Base-by-base conservation (phyloP, 108 stramenopile genomes). In the Skeletonema tropicum region DNA sequence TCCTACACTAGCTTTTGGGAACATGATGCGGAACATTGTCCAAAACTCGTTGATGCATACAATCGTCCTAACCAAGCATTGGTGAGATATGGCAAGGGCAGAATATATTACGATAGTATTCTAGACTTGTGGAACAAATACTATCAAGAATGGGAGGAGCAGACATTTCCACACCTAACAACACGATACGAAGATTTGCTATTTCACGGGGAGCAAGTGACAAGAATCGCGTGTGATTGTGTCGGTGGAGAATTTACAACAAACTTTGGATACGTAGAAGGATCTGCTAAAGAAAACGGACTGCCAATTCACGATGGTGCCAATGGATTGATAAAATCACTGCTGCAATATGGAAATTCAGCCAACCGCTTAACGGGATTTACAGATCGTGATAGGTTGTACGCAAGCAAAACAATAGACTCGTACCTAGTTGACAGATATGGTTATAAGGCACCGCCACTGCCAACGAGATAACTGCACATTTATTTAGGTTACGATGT, bases 151-250 rank as follows among this genome's bases (percentile, higher is more conserved):
- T 94, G 89, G 69, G 75, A 89, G 10, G 71, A 80, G 5, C 82
- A 85, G 14, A 79, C 78, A 11, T 92, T 88, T 74, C 96, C 96
- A 0, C 71, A 82, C 3, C 36, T 94, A 13, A 89, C 87, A 19
- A 88, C 93, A 0, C 84, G 96, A 29, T 97, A 90, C 69, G 96
- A 97, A 74, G 96, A 97, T 82, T 82, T 94, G 63, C 76, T 93
- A 29, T 97, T 91, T 68, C 87, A 93, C 59, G 81, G 81, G 26
- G 82, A 88, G 48, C 85, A 91, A 58, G 77, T 91, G 35, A 77
- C 88, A 33, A 74, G 75, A 72, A 29, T 35, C 10, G 74, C 90
- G 7, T 94, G 94, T 70, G 81, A 88, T 33, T 97, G 96, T 71
- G 90, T 86, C 3, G 94, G 93, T 5, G 92, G 86, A 0, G 77